Evolutionary conservation across 1,139 yeast genomes (phyloP), one percentile per base, ranked within the genome.

Genomic region (Candida glucosophila): DNA sequence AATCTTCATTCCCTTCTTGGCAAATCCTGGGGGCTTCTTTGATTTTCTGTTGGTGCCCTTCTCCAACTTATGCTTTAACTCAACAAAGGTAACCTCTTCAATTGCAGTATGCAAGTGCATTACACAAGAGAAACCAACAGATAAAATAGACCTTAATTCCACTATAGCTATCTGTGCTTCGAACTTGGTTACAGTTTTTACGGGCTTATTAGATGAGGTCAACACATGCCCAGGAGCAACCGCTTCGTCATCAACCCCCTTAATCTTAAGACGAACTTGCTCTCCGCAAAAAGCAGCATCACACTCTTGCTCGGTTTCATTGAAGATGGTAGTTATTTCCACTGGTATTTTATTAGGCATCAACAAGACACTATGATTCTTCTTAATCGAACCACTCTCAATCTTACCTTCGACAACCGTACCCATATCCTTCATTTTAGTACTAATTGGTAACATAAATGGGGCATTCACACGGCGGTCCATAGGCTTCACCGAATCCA

Each of bases 31-130:
- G 22, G 98, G 83, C 55, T 83, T 86, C 72, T 86, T 90, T 35
- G 95, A 82, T 58, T 78, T 82, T 65, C 95, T 80, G 69, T 88
- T 88, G 30, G 98, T 88, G 36, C 96, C 96, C 66, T 81, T 88
- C 56, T 90, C 95, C 47, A 90, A 69, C 59, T 88, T 86, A 63
- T 90, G 97, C 52, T 88, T 68, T 53, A 90, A 72, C 48, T 78
- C 77, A 28, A 78, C 68, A 50, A 90, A 74, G 22, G 71, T 70
- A 29, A 90, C 95, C 59, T 90, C 98, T 59, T 90, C 97, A 47
- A 90, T 85, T 29, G 98, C 97, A 26, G 98, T 85, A 65, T 92
- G 98, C 47, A 90, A 79, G 51, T 90, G 98, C 96, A 90, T 88
- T 33, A 90, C 96, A 72, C 98, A 90, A 8, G 95, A 77, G 64